phyloP scores from a whole-genome alignment of 371 early-diverging fungal genomes.

The Chytridiales sp. region DNA sequence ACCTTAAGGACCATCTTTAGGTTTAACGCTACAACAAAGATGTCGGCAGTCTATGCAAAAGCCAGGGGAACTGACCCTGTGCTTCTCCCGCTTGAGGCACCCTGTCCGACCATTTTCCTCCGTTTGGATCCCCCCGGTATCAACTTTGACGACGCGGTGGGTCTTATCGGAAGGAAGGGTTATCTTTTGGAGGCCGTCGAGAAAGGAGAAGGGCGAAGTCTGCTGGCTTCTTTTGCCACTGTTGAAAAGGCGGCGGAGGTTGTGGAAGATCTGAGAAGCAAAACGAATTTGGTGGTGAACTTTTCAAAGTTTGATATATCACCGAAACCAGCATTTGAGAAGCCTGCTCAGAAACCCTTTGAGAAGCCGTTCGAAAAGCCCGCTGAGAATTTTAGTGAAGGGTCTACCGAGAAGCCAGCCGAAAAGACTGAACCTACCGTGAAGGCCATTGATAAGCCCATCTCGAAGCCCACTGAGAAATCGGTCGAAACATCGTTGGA shows the following conservation, averaged over 20 bases:
- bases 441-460: background rate
- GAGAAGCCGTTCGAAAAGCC: background rate
- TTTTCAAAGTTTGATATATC: background rate
- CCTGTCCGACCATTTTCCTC: background rate
- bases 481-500: background rate
- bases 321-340: slow-evolving; percentile 1
- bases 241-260: slow-evolving; percentile 1
- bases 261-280: background rate
- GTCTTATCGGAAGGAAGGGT: slow-evolving; percentile 2
- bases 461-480: background rate
- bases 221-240: background rate
- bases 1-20: slow-evolving; percentile 4
- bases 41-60: background rate
- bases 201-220: background rate
- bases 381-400: background rate
- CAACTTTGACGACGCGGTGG: slow-evolving; percentile 10
- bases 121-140: slow-evolving; percentile 14
- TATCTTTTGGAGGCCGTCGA: background rate
- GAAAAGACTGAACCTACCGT: background rate
- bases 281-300: slow-evolving; percentile 11
- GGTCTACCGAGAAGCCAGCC: background rate
- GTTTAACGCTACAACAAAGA: background rate
- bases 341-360: background rate
- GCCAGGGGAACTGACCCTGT: background rate
- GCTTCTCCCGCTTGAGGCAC: slow-evolving; percentile 8